Percentiles rank a stretch among this genome's conserved stretches.
Evolutionary conservation across 2,329 filamentous ascomycete genomes (phyloP).

Genomic region (Colletotrichum brevisporum): DNA sequence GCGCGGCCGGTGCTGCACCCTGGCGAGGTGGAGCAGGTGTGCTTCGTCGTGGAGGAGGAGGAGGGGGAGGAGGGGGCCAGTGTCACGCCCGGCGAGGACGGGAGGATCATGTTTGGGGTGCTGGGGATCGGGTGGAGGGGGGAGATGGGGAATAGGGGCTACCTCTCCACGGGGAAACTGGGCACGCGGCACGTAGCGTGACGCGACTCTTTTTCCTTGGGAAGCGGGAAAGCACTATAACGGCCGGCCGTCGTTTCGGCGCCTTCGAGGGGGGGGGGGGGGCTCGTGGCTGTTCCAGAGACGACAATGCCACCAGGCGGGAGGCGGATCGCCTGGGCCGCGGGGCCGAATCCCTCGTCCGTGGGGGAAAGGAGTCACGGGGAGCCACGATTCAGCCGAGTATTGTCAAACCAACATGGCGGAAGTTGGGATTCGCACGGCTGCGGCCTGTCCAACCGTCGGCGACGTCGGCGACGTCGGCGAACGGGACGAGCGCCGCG

Average conservation of each 20-base stretch:
- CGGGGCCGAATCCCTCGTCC: not conserved
- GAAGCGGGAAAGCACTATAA: not conserved
- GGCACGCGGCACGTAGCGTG: slow-evolving; percentile 60
- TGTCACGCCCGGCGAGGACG: slow-evolving; percentile 71
- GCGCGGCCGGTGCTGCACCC: slow-evolving; percentile 71
- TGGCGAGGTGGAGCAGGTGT: slow-evolving; percentile 76
- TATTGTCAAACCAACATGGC: not conserved
- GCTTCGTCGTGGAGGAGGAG: slow-evolving; percentile 70
- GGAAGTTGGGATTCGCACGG: slow-evolving; percentile 4
- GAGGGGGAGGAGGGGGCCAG: slow-evolving; percentile 46
- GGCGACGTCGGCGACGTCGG: slow-evolving; percentile 14
- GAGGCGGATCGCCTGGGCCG: slow-evolving; percentile 12
- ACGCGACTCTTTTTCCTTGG: slow-evolving; percentile 6
- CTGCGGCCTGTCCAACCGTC: not conserved
- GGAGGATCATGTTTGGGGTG: slow-evolving; percentile 80
- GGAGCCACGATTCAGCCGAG: not conserved
- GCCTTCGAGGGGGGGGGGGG: slow-evolving; percentile 1
- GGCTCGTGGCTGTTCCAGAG: not conserved
- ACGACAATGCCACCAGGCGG: slow-evolving; percentile 1
- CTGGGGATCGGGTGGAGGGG: slow-evolving; percentile 90
- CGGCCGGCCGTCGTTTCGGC: not conserved
- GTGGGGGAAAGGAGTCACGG: not conserved
- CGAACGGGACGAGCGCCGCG: slow-evolving; percentile 5
- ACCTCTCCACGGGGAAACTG: slow-evolving; percentile 88
- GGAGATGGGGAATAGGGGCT: slow-evolving; percentile 90